A percentile compares a stretch with the other conserved stretches of the same genome.
Conservation (phyloP, 225 moss, liverwort and hornwort genomes). For the Rhytidiadelphus loreus region DNA sequence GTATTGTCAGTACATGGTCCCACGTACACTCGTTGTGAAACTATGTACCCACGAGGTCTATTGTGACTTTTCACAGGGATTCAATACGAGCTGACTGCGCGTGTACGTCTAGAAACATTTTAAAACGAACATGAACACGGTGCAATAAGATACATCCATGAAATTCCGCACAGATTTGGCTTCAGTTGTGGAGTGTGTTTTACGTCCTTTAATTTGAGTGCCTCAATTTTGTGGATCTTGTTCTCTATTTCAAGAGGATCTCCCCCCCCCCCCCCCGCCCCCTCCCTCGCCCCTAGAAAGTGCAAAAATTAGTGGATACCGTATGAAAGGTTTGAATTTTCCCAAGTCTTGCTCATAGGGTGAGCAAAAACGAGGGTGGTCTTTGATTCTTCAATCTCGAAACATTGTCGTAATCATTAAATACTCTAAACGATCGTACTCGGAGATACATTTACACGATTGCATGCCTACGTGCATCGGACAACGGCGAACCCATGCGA, state of each 20-base stretch:
- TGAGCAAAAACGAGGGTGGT: background rate
- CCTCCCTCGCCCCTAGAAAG: background rate
- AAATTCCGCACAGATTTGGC: background rate
- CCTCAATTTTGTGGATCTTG: background rate
- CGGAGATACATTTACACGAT: background rate
- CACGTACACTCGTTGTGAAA: background rate
- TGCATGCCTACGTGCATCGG: background rate
- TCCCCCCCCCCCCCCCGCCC: no score
- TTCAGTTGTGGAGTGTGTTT: background rate
- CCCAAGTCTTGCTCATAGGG: background rate
- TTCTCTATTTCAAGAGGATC: background rate
- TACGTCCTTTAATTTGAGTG: background rate
- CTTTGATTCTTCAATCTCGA: background rate
- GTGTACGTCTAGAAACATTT: background rate
- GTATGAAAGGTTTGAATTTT: background rate
- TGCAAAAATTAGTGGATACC: background rate
- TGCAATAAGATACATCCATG: background rate
- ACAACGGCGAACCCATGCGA: background rate
- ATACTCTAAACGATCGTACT: background rate
- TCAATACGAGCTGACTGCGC: background rate
- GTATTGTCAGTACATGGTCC: background rate
- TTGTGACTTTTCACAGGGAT: background rate
- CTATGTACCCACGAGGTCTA: background rate
- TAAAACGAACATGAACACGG: background rate
- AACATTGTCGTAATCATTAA: background rate